A percentile compares a stretch with the other conserved stretches of the same genome.
phyloP scores from a whole-genome alignment of 2,329 filamentous ascomycete genomes.

The Xylariales sp. region DNA sequence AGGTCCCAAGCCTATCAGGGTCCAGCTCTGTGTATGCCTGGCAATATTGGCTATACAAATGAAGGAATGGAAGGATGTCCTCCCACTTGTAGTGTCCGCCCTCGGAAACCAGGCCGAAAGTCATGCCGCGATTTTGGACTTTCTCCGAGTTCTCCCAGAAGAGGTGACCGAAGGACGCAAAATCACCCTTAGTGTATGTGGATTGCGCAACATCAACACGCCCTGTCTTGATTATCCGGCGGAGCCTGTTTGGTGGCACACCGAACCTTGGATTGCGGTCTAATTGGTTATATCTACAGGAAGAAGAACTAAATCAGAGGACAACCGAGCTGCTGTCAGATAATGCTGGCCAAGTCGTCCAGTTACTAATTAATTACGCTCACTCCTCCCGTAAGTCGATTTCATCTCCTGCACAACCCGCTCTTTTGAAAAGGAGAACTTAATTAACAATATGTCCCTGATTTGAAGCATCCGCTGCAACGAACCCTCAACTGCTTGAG shows the following conservation, averaged over 20 bases:
- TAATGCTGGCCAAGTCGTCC: slow-evolving; percentile 83
- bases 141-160: slow-evolving; percentile 93
- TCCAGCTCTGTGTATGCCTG: slow-evolving; percentile 91
- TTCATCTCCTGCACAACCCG: neutral
- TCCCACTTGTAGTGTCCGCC: slow-evolving; percentile 73
- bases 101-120: slow-evolving; percentile 73
- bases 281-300: slow-evolving; percentile 62
- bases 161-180: slow-evolving; percentile 99
- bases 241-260: slow-evolving; percentile 18
- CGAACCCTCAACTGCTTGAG: slow-evolving; percentile 86
- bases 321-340: slow-evolving; percentile 87
- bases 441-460: slow-evolving; percentile 10
- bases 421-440: slow-evolving; percentile 10
- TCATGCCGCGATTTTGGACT: slow-evolving; percentile 87
- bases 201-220: slow-evolving; percentile 53
- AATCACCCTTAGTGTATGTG: slow-evolving; percentile 97
- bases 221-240: slow-evolving; percentile 22
- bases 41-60: slow-evolving; percentile 95
- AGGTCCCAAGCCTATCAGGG: slow-evolving; percentile 79
- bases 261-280: slow-evolving; percentile 33
- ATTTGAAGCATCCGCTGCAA: slow-evolving; percentile 63
- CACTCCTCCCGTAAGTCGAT: slow-evolving; percentile 75
- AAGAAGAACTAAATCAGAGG: slow-evolving; percentile 86
- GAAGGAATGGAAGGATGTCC: slow-evolving; percentile 90
- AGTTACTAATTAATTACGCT: slow-evolving; percentile 83